These are phyloP conservation scores for Pseudotsuga menziesii DNA, from an alignment of 75 land plant genomes.

Conservation along the genomic window DNA sequence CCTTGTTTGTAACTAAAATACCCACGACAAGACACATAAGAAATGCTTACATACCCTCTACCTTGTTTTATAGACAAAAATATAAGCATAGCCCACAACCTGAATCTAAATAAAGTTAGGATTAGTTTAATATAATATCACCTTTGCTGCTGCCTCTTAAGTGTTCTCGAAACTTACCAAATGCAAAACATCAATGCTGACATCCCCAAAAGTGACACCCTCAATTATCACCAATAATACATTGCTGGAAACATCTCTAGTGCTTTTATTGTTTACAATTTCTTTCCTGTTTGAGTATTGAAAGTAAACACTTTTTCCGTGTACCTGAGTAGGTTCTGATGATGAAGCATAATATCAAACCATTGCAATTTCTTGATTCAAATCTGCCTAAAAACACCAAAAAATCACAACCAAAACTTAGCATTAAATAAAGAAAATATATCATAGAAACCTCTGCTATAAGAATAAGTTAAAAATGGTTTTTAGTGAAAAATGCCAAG, in stretches of 20 bases:
- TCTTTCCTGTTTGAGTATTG: conserved; percentile 95
- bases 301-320: conserved; percentile 90
- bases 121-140: conserved; percentile 8
- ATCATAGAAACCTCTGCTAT: background rate
- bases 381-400: conserved; percentile 50
- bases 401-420: background rate
- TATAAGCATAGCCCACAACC: background rate
- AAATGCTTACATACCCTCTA: conserved; percentile 11
- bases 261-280: conserved; percentile 87
- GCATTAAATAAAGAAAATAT: background rate
- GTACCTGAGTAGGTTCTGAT: conserved; percentile 93
- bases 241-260: conserved; percentile 91
- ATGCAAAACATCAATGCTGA: conserved; percentile 94
- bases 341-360: conserved; percentile 95
- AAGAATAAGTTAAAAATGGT: background rate
- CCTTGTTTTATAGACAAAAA: conserved; percentile 5
- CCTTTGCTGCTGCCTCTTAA: background rate
- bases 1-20: conserved; percentile 11
- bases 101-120: background rate
- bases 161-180: conserved; percentile 62
- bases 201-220: conserved; percentile 87
- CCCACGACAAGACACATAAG: conserved; percentile 10
- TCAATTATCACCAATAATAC: conserved; percentile 93
- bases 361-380: conserved; percentile 95
- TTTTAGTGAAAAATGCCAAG: background rate